phyloP scores from a whole-genome alignment of 139 green algal genomes.

The Chlamydomonas sp. region DNA sequence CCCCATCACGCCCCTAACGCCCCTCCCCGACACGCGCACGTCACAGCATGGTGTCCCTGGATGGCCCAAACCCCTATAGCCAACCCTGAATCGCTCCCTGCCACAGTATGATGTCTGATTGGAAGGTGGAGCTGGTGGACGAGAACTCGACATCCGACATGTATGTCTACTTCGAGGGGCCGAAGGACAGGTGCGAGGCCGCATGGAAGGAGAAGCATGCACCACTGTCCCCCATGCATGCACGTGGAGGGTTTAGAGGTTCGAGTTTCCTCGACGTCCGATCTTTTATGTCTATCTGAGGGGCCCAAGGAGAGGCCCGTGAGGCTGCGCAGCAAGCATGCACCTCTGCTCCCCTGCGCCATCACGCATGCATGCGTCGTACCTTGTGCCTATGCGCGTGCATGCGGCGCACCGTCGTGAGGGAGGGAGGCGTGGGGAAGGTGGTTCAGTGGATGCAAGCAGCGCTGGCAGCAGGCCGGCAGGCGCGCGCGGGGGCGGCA shows the following conservation, averaged over 20 bases:
- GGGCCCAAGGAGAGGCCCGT: background rate
- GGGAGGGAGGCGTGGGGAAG: too few species aligned
- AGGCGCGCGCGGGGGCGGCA: too few species aligned
- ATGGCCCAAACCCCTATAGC: background rate
- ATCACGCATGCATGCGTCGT: too few species aligned
- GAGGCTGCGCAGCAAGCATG: background rate
- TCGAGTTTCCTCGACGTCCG: background rate
- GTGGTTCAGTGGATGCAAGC: too few species aligned
- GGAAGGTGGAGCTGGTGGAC: conserved; percentile 87
- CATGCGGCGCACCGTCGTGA: too few species aligned
- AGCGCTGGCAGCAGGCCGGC: too few species aligned
- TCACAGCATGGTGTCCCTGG: background rate
- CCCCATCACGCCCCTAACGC: too few species aligned
- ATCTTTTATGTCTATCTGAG: too few species aligned
- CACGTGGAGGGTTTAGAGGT: background rate
- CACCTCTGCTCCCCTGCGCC: too few species aligned
- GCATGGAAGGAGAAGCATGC: background rate
- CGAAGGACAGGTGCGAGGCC: conserved; percentile 61
- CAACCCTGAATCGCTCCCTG: background rate
- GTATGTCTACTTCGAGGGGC: conserved; percentile 84
- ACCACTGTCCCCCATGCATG: conserved; percentile 5
- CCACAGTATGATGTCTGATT: conserved; percentile 94
- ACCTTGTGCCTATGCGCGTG: too few species aligned
- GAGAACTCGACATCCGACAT: conserved; percentile 94
- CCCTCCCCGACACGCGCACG: too few species aligned